Evolutionary conservation across 2,329 filamentous ascomycete genomes (phyloP).

Genomic region (Fusarium newnesense): DNA sequence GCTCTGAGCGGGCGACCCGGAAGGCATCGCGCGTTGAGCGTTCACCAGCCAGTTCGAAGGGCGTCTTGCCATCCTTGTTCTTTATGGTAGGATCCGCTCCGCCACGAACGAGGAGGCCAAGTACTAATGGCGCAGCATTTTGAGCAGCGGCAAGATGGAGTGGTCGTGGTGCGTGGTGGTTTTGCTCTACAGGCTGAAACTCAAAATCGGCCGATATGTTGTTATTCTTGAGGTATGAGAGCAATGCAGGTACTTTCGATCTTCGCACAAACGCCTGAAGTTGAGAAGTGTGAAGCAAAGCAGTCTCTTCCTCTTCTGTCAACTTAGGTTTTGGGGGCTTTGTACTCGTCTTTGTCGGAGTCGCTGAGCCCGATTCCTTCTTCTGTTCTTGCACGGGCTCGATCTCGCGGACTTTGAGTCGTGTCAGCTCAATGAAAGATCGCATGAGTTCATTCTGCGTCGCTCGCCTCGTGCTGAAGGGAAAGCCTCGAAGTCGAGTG

Average conservation of each 20-base stretch:
- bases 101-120: slow-evolving; percentile 79
- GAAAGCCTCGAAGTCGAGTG: slow-evolving; percentile 83
- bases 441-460: slow-evolving; percentile 96
- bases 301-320: slow-evolving; percentile 85
- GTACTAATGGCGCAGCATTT: slow-evolving; percentile 81
- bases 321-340: slow-evolving; percentile 72
- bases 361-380: slow-evolving; percentile 51
- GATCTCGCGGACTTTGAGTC: slow-evolving; percentile 85
- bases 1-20: slow-evolving; percentile 82
- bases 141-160: slow-evolving; percentile 87
- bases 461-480: slow-evolving; percentile 90
- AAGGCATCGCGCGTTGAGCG: slow-evolving; percentile 89
- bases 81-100: slow-evolving; percentile 76
- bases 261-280: slow-evolving; percentile 88
- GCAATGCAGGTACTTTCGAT: slow-evolving; percentile 86
- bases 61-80: slow-evolving; percentile 81
- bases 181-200: slow-evolving; percentile 77
- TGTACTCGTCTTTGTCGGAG: slow-evolving; percentile 50
- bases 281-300: slow-evolving; percentile 85
- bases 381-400: slow-evolving; percentile 70
- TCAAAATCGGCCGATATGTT: slow-evolving; percentile 75
- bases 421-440: slow-evolving; percentile 91
- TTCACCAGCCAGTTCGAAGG: slow-evolving; percentile 90
- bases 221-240: slow-evolving; percentile 86
- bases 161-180: slow-evolving; percentile 83